Base-by-base conservation (phyloP, 805 yeast genomes). In the Saccharomycopsis javanensis region DNA sequence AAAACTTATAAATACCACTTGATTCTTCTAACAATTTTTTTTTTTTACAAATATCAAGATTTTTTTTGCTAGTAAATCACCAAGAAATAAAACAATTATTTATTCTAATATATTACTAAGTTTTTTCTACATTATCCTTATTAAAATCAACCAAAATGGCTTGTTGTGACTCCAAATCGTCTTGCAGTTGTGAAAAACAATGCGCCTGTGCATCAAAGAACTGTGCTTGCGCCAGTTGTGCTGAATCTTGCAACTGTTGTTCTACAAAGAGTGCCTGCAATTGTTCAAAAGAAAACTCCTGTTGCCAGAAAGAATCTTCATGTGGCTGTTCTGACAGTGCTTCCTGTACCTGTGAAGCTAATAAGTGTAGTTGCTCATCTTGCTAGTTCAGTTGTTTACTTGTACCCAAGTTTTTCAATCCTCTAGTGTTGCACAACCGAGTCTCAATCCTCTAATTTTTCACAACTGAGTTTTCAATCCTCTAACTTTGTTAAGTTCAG, bases 81-180 rank as follows among this genome's bases (percentile, higher is more conserved):
- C n/a, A n/a, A n/a, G n/a, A n/a, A n/a, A n/a, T n/a, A n/a, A n/a
- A n/a, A n/a, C n/a, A n/a, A n/a, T n/a, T n/a, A n/a, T n/a, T n/a
- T n/a, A n/a, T n/a, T n/a, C n/a, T n/a, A n/a, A n/a, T n/a, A n/a
- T n/a, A n/a, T n/a, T n/a, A n/a, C n/a, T n/a, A n/a, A n/a, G n/a
- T n/a, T n/a, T n/a, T n/a, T n/a, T n/a, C n/a, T n/a, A n/a, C n/a
- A n/a, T n/a, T n/a, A 30, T 30, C 33, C 5, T 6, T 30, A 6
- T 31, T 15, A 37, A 16, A 16, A 42, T 20, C 6, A 42, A 42
- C 28, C 48, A 42, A 42, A 42, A 42, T 42, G 48, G 48, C 48
- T 20, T 42, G 48, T n/a, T 42, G 48, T 23, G 48, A 42, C 48
- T 42, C 48, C 28, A 42, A 42, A 42, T 42, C 48, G 11, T 42